Conservation (phyloP, 1,139 yeast species). For the Blastobotrys malaysiensis region DNA sequence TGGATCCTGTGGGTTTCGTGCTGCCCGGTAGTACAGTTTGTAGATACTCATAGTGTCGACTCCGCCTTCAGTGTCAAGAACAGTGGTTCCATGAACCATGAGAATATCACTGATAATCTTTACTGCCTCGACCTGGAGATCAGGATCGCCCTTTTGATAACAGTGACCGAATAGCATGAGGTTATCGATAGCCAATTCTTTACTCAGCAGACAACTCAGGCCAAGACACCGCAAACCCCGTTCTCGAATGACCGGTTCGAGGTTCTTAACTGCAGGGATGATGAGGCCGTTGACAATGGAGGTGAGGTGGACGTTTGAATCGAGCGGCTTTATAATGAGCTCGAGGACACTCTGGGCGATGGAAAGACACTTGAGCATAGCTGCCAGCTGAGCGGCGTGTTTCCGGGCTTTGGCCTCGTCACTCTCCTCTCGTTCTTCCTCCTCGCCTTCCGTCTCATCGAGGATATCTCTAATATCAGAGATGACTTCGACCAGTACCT, state of each 20-base stretch:
- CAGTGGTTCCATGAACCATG: conserved; percentile 66
- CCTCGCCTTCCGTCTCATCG: conserved; percentile 38
- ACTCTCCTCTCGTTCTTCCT: conserved; percentile 14
- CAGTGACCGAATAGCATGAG: conserved; percentile 54
- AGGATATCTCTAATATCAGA: conserved; percentile 70
- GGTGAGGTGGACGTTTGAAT: conserved; percentile 61
- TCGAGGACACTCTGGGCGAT: conserved; percentile 71
- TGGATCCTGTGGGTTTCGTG: conserved; percentile 49
- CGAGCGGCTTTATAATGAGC: conserved; percentile 58
- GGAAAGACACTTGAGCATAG: conserved; percentile 59
- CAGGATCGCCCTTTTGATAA: conserved; percentile 56
- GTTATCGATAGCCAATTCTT: conserved; percentile 55
- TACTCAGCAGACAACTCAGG: conserved; percentile 67
- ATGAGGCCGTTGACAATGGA: conserved; percentile 71
- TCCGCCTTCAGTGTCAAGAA: conserved; percentile 59
- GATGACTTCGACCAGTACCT: conserved; percentile 79
- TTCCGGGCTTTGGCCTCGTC: conserved; percentile 29
- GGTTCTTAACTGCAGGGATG: conserved; percentile 71
- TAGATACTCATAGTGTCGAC: conserved; percentile 59
- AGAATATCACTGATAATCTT: conserved; percentile 73
- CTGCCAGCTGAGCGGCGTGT: conserved; percentile 31
- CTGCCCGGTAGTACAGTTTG: conserved; percentile 61
- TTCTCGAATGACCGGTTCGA: conserved; percentile 54
- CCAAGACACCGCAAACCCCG: conserved; percentile 76
- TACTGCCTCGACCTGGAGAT: conserved; percentile 55